Conservation (phyloP, 2,329 filamentous ascomycete genomes). For the Colletotrichum orbiculare region DNA sequence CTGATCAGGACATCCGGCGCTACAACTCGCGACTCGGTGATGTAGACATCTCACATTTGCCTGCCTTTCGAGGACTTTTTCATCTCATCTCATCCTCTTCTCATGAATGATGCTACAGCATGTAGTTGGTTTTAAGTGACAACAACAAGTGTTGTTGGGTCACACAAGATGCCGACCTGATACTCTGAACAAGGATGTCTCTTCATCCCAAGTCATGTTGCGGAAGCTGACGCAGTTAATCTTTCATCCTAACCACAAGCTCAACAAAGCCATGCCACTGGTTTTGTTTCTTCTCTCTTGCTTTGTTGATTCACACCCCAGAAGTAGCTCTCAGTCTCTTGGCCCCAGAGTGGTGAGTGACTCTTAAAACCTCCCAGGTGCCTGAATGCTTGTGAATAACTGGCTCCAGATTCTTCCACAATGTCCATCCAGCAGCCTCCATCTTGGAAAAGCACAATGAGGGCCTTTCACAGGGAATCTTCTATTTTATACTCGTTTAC, state of each 20-base stretch:
- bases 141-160: constrained; percentile 3
- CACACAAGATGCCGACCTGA: background rate
- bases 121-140: background rate
- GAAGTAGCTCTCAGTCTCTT: background rate
- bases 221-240: background rate
- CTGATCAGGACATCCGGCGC: constrained; percentile 19
- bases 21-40: constrained; percentile 3
- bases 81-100: background rate
- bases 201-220: constrained; percentile 2
- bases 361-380: too few relatives aligned
- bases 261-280: too few relatives aligned
- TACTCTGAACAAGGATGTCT: constrained; percentile 14
- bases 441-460: too few relatives aligned
- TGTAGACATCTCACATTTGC: background rate
- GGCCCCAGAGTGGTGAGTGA: too few relatives aligned
- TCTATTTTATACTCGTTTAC: too few relatives aligned
- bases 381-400: too few relatives aligned
- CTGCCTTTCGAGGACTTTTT: background rate
- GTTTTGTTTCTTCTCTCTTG: too few relatives aligned
- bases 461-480: too few relatives aligned
- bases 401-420: background rate
- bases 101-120: background rate
- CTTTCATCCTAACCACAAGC: constrained; percentile 4
- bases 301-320: too few relatives aligned
- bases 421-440: too few relatives aligned